Percentiles rank a stretch among this genome's conserved stretches.
Evolutionary conservation across 2,329 filamentous ascomycete genomes (phyloP).

Genomic region (Pseudodiploospora longispora): DNA sequence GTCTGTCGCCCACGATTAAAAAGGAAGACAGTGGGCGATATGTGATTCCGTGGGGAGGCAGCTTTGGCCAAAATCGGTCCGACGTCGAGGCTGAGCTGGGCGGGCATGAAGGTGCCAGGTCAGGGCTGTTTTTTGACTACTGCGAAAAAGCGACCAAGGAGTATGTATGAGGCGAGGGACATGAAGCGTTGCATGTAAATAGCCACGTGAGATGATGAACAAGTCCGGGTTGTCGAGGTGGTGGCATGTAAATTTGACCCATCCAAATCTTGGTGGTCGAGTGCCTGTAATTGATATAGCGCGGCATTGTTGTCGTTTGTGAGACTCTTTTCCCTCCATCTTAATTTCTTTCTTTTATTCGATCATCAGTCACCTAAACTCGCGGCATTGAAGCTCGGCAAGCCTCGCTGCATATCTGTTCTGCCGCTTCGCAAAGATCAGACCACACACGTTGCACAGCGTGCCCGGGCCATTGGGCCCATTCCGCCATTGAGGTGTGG

Average conservation of each 20-base stretch:
- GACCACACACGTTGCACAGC: conserved; percentile 64
- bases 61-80: conserved; percentile 3
- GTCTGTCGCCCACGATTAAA: conserved; percentile 34
- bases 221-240: too few relatives aligned
- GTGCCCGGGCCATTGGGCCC: conserved; percentile 67
- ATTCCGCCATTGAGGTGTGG: conserved; percentile 69
- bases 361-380: neutral
- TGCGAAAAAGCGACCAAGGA: conserved; percentile 3
- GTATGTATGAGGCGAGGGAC: neutral
- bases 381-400: conserved; percentile 3
- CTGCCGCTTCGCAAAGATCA: conserved; percentile 33
- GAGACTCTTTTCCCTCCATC: too few relatives aligned
- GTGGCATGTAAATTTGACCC: too few relatives aligned
- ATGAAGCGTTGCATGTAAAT: too few relatives aligned
- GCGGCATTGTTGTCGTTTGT: too few relatives aligned
- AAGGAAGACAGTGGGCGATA: conserved; percentile 14
- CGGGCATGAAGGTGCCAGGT: neutral
- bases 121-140: conserved; percentile 5
- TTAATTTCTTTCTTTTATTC: too few relatives aligned
- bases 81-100: conserved; percentile 1
- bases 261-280: too few relatives aligned
- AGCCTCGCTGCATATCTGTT: conserved; percentile 2
- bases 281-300: too few relatives aligned
- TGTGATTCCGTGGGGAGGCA: conserved; percentile 5
- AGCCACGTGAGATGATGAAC: too few relatives aligned